These are phyloP conservation scores for Coprinopsis cinerea DNA, from an alignment of 768 basidiomycete genomes.

Conservation along the genomic window DNA sequence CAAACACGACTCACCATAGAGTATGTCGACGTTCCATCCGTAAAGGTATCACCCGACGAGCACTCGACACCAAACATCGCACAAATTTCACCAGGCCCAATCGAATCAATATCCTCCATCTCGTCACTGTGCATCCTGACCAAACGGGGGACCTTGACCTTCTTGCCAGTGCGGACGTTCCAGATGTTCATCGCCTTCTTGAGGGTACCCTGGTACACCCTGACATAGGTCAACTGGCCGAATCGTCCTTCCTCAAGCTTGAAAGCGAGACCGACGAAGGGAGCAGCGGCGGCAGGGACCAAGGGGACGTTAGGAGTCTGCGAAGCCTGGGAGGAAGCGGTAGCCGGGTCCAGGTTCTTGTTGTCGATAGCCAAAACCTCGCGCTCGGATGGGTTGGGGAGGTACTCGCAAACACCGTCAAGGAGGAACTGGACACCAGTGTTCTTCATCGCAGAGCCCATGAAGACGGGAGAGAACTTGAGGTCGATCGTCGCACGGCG, in stretches of 20 bases:
- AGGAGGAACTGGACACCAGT: conserved; percentile 90
- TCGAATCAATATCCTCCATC: conserved; percentile 96
- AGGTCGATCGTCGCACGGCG: conserved; percentile 82
- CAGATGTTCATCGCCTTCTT: conserved; percentile 81
- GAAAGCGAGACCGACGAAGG: conserved; percentile 92
- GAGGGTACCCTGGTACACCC: conserved; percentile 93
- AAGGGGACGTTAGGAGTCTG: conserved; percentile 64
- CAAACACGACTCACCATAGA: conserved; percentile 69
- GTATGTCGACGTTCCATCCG: conserved; percentile 80
- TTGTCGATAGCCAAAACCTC: conserved; percentile 80
- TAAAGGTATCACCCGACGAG: conserved; percentile 96
- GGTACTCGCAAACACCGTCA: conserved; percentile 93
- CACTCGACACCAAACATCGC: conserved; percentile 99
- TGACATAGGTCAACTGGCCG: conserved; percentile 97
- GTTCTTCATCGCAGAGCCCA: conserved; percentile 97
- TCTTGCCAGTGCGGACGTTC: conserved; percentile 94
- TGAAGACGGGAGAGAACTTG: conserved; percentile 94
- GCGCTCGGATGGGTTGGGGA: conserved; percentile 82
- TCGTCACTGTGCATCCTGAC: conserved; percentile 99
- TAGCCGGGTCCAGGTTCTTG: conserved; percentile 43
- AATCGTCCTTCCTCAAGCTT: conserved; percentile 97
- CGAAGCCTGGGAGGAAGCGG: conserved; percentile 9
- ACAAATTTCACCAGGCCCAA: conserved; percentile 98
- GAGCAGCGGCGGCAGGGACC: conserved; percentile 76
- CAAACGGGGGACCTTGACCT: conserved; percentile 91